Percentiles rank a stretch among this genome's conserved stretches.
phyloP scores from a whole-genome alignment of 495 filamentous ascomycete genomes.

The Penicillium arizonense region DNA sequence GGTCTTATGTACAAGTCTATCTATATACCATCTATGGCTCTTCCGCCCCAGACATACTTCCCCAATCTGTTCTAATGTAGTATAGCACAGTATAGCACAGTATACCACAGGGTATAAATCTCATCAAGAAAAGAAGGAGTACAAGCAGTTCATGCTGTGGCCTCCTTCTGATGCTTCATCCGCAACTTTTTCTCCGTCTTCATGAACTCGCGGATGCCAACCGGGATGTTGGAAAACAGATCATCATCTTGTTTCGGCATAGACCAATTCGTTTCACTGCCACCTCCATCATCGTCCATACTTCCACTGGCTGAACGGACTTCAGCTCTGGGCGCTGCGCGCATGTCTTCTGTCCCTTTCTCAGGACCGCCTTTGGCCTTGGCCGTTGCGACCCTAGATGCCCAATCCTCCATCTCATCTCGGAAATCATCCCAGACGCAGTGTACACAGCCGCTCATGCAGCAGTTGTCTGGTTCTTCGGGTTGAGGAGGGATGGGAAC shows the following conservation, averaged over 20 bases:
- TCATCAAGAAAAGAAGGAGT: neutral
- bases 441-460: conserved; percentile 97
- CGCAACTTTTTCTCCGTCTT: conserved; percentile 90
- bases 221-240: conserved; percentile 78
- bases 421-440: conserved; percentile 93
- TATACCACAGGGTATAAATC: conserved; percentile 13
- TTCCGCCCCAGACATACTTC: neutral
- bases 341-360: conserved; percentile 32
- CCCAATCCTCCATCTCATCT: conserved; percentile 91
- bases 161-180: conserved; percentile 57
- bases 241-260: conserved; percentile 37
- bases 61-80: neutral
- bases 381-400: conserved; percentile 55
- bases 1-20: conserved; percentile 23
- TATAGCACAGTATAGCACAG: conserved; percentile 6
- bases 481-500: conserved; percentile 79
- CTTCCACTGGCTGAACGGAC: conserved; percentile 45
- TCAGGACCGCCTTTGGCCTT: conserved; percentile 28
- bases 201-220: conserved; percentile 97
- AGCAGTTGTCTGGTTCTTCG: conserved; percentile 95
- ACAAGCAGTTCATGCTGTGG: conserved; percentile 11
- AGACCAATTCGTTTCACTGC: conserved; percentile 67
- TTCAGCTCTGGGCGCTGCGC: conserved; percentile 35
- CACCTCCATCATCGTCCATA: conserved; percentile 82
- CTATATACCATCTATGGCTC: conserved; percentile 17